Percentiles rank a stretch among this genome's conserved stretches.
phyloP scores from a whole-genome alignment of 495 filamentous ascomycete species.

The Tetracladium marchalianum region DNA sequence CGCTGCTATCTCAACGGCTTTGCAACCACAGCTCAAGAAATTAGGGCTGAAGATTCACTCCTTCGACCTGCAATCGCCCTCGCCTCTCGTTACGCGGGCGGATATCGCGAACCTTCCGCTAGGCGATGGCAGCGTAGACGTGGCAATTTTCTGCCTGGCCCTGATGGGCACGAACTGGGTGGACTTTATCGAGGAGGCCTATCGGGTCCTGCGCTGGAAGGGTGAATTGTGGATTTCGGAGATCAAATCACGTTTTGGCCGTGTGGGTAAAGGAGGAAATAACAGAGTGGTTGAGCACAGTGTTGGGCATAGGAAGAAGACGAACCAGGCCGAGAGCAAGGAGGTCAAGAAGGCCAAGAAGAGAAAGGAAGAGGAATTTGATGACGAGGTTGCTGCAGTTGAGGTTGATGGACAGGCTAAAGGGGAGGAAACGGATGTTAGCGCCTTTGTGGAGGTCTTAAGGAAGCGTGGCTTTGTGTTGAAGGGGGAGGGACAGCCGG shows the following conservation, averaged over 20 bases:
- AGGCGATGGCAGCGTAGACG: conserved; percentile 59
- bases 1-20: conserved; percentile 51
- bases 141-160: conserved; percentile 88
- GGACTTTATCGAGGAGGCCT: conserved; percentile 91
- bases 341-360: conserved; percentile 43
- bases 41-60: conserved; percentile 56
- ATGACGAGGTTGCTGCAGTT: conserved; percentile 37
- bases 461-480: conserved; percentile 59
- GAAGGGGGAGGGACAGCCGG: conserved; percentile 35
- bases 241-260: conserved; percentile 84
- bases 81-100: conserved; percentile 67
- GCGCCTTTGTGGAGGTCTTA: conserved; percentile 80
- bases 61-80: conserved; percentile 49
- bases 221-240: conserved; percentile 96
- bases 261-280: conserved; percentile 33
- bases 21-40: conserved; percentile 40
- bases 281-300: conserved; percentile 45
- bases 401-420: conserved; percentile 42
- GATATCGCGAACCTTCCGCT: conserved; percentile 81
- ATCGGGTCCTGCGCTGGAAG: conserved; percentile 75
- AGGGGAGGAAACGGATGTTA: conserved; percentile 68
- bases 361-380: conserved; percentile 36
- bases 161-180: conserved; percentile 99
- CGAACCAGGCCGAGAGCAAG: conserved; percentile 39
- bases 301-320: conserved; percentile 39